Evolutionary conservation across 306 rosid genomes (phyloP), one percentile per base, ranked within the genome.

Genomic region (Arachis hypogaea): DNA sequence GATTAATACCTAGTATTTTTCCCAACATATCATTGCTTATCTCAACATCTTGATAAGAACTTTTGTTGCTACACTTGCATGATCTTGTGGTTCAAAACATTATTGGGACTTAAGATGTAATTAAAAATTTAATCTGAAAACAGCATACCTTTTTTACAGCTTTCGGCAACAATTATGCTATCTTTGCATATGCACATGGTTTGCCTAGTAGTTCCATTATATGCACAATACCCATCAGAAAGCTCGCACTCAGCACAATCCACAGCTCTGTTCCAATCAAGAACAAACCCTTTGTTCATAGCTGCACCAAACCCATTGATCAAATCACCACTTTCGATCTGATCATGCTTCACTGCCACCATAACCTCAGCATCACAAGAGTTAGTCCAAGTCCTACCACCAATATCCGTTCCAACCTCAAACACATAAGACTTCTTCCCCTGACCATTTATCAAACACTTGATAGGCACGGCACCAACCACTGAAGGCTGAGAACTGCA

Each of bases 241-340:
- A 5, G 3, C 63, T 84, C 88, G 7, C 88, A 84, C 51, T 10
- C 9, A 11, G 29, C 66, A 71, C 85, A 81, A 45, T 74, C 65
- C 74, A 0, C 44, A 6, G 62, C 71, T 16, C 2, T 55, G 3
- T 11, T 9, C 85, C 85, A 84, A 46, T 81, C 73, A 29, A 81
- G 74, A 76, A 81, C 85, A 60, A 84, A 84, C 3, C 88, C 88
- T 59, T 74, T 54, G 11, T 71, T 60, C 77, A 84, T 78, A 30
- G 81, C 83, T 1, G 0, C 61, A 60, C 76, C 83, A 84, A 84
- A 81, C 28, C 57, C 85, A 29, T 2, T 43, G 2, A 50, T 54
- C 79, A 81, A 78, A 7, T 11, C 63, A 14, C 7, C 65, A 49
- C 3, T 28, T 4, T 4, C 6, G 14, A 81, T 60, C 77, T 69